Evolutionary conservation across 148 eudicot species (phyloP).

Genomic region (Dianthus caryophyllus): DNA sequence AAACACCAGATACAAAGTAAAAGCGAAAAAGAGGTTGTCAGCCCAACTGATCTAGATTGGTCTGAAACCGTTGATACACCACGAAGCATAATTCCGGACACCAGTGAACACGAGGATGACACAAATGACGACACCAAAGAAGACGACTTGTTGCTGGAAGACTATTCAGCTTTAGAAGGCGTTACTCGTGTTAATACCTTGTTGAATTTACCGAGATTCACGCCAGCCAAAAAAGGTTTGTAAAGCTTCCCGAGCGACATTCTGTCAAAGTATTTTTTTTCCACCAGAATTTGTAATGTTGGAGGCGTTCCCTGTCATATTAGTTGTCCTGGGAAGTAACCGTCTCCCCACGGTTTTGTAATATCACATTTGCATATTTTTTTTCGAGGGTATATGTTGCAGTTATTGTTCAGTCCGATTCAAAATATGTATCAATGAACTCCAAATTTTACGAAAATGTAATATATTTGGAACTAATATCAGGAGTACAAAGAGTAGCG

Average conservation of each 20-base stretch:
- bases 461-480: too few species aligned
- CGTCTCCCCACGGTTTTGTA: constrained; percentile 37
- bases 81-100: constrained; percentile 20
- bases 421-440: too few species aligned
- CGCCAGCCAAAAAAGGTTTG: constrained; percentile 25
- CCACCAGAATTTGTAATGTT: constrained; percentile 14
- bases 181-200: constrained; percentile 78
- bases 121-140: constrained; percentile 19
- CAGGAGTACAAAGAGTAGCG: too few species aligned
- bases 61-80: constrained; percentile 31
- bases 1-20: neutral
- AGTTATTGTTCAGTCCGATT: neutral
- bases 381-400: constrained; percentile 18
- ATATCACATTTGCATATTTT: constrained; percentile 19
- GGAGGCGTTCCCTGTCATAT: constrained; percentile 51
- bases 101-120: constrained; percentile 21
- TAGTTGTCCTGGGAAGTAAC: constrained; percentile 51
- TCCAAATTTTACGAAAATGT: too few species aligned
- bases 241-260: constrained; percentile 8
- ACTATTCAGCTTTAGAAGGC: constrained; percentile 84
- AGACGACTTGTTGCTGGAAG: constrained; percentile 30
- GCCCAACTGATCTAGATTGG: constrained; percentile 25
- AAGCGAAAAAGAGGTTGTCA: constrained; percentile 18
- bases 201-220: constrained; percentile 58
- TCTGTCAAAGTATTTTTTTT: constrained; percentile 12